Percentiles rank a stretch among this genome's conserved stretches.
Conservation (phyloP, 208 protist species). For the Angomonas deanei region DNA sequence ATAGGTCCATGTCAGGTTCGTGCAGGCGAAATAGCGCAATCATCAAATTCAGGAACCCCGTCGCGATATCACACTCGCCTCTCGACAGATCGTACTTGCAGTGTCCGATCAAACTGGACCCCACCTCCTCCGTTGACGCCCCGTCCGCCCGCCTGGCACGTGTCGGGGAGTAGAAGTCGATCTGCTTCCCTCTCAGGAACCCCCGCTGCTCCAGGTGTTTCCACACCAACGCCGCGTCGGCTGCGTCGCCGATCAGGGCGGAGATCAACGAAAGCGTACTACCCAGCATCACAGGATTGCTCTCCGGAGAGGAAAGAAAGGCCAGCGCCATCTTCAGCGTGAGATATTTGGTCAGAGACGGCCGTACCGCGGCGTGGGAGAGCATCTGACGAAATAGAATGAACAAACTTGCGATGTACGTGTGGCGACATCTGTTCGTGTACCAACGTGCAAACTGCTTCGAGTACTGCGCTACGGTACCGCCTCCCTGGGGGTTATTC, state of each 20-base stretch:
- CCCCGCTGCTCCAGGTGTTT: slow-evolving; percentile 45
- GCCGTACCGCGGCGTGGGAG: slow-evolving; percentile 39
- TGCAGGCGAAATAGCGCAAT: slow-evolving; percentile 63
- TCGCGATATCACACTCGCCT: slow-evolving; percentile 68
- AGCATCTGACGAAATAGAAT: slow-evolving; percentile 70
- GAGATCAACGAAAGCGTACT: slow-evolving; percentile 70
- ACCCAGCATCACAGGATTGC: slow-evolving; percentile 58
- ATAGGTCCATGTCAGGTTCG: slow-evolving; percentile 24
- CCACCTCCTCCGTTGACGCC: slow-evolving; percentile 20
- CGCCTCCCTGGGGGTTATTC: neutral
- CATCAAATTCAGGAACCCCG: slow-evolving; percentile 75
- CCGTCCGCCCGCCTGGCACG: neutral
- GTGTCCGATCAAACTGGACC: slow-evolving; percentile 64
- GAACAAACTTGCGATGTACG: slow-evolving; percentile 68
- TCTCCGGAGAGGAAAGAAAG: slow-evolving; percentile 57
- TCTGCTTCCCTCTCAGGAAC: slow-evolving; percentile 34
- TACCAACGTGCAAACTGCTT: slow-evolving; percentile 62
- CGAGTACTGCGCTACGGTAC: slow-evolving; percentile 9
- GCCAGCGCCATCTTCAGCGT: slow-evolving; percentile 47
- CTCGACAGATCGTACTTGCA: slow-evolving; percentile 67
- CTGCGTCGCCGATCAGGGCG: slow-evolving; percentile 46
- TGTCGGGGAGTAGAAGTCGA: neutral
- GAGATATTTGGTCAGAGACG: slow-evolving; percentile 38
- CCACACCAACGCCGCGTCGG: slow-evolving; percentile 61
- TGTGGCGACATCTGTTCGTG: slow-evolving; percentile 43